Evolutionary conservation across 345 rosid species (phyloP).

Genomic region (Citrus hindsii): DNA sequence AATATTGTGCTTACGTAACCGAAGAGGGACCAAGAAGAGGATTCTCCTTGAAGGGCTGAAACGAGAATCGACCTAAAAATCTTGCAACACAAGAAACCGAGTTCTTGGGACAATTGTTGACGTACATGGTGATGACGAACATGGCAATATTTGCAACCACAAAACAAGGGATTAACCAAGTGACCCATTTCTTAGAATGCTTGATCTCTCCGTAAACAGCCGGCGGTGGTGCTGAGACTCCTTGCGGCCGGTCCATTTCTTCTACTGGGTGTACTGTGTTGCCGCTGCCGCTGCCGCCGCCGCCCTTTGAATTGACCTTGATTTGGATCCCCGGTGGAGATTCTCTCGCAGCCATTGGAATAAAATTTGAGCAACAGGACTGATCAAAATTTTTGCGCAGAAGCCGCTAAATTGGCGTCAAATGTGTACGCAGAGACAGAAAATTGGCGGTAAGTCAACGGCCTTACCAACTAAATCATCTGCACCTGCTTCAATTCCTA

Average conservation of each 20-base stretch:
- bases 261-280: conserved; percentile 42
- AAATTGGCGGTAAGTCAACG: not conserved
- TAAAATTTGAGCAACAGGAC: not conserved
- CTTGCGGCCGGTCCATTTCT: conserved; percentile 26
- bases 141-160: conserved; percentile 63
- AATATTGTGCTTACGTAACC: conserved; percentile 43
- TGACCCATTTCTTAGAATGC: conserved; percentile 62
- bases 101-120: conserved; percentile 79
- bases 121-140: conserved; percentile 83
- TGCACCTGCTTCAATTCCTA: not conserved
- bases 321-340: conserved; percentile 25
- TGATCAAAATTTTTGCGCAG: not conserved
- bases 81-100: conserved; percentile 61
- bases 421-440: not conserved
- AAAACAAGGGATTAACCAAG: conserved; percentile 81
- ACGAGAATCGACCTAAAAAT: conserved; percentile 83
- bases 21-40: conserved; percentile 97
- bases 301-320: conserved; percentile 35
- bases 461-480: not conserved
- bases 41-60: conserved; percentile 83
- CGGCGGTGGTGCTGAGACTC: conserved; percentile 21
- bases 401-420: not conserved
- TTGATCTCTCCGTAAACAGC: conserved; percentile 43
- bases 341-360: conserved; percentile 7
- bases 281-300: conserved; percentile 12